Conservation (phyloP, 768 basidiomycete species). For the Leccinum broughii region DNA sequence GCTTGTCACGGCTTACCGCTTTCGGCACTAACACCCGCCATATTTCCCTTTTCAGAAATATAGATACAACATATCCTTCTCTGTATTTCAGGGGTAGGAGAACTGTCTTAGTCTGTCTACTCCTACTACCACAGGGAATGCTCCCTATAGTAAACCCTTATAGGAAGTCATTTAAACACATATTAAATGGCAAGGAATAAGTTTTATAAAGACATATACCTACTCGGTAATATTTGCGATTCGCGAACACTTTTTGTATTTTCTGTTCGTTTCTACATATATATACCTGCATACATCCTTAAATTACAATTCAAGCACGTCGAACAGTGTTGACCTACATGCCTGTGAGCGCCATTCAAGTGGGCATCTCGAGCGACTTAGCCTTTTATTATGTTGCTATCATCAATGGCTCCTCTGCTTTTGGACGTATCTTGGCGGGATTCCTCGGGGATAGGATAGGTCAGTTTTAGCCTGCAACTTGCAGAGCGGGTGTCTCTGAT, state of each 20-base stretch:
- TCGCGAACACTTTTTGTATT: background rate
- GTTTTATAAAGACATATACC: background rate
- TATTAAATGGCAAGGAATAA: background rate
- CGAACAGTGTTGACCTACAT: constrained; percentile 67
- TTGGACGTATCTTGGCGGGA: constrained; percentile 61
- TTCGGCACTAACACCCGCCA: too few relatives aligned
- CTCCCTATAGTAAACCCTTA: background rate
- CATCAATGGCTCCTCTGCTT: constrained; percentile 62
- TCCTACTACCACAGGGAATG: background rate
- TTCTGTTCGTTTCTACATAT: background rate
- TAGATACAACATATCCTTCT: too few relatives aligned
- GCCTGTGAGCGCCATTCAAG: constrained; percentile 51
- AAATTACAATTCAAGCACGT: background rate
- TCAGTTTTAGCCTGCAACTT: constrained; percentile 21
- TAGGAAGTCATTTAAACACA: rapidly evolving
- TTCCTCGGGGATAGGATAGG: constrained; percentile 55
- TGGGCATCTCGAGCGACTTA: constrained; percentile 51
- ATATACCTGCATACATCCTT: background rate
- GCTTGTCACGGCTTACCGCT: too few relatives aligned
- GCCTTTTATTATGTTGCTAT: constrained; percentile 68
- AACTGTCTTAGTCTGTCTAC: too few relatives aligned
- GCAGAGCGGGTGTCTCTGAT: background rate
- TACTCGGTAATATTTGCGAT: background rate
- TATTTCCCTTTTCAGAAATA: too few relatives aligned
- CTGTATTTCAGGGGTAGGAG: background rate